Base-by-base conservation (phyloP, 352 stramenopile genomes). In the Globisporangium emineosum region DNA sequence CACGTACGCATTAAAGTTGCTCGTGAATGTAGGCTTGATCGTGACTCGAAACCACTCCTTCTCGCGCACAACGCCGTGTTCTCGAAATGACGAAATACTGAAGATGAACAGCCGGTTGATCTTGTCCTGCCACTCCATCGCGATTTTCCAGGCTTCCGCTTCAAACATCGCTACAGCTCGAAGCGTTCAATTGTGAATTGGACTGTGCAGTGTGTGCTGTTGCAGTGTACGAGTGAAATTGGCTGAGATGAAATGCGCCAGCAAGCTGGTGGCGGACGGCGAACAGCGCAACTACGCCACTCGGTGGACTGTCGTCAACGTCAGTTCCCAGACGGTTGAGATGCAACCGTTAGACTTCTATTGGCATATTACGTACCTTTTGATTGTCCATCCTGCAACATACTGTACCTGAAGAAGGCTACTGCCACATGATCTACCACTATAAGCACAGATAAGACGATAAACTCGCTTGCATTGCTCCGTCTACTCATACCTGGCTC, bases 401-500 rank as follows among this genome's bases (percentile, higher is more conserved):
- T 47, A 47, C 15, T 6, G 2, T 5, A 21, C 19, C 43, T 23
- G n/a, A 27, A n/a, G 43, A 50, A 50, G 43, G 9, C 43, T 27
- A 23, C 43, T 15, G 19, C 43, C 19, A 21, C 40, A 25, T 27
- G 15, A 6, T 50, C 43, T 8, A 6, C 19, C 37, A 8, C 9
- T 10, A 12, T 35, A 1, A 12, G 32, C 32, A n/a, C n/a, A n/a
- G 29, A 37, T 29, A 42, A 27, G 9, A 33, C 40, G 13, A 25
- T 8, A n/a, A 32, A 42, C 7, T 13, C 29, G 51, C 23, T 29
- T 30, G 10, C 51, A 40, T 57, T 57, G 32, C 3, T 12, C 13
- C 8, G 17, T 29, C n/a, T n/a, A n/a, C 5, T 58, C n/a, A 58
- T 58, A 58, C 37, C 23, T 61, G 35, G 37, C 23, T 61, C 13